phyloP scores from a whole-genome alignment of 108 stramenopile genomes.

The Skeletonema menzelii region DNA sequence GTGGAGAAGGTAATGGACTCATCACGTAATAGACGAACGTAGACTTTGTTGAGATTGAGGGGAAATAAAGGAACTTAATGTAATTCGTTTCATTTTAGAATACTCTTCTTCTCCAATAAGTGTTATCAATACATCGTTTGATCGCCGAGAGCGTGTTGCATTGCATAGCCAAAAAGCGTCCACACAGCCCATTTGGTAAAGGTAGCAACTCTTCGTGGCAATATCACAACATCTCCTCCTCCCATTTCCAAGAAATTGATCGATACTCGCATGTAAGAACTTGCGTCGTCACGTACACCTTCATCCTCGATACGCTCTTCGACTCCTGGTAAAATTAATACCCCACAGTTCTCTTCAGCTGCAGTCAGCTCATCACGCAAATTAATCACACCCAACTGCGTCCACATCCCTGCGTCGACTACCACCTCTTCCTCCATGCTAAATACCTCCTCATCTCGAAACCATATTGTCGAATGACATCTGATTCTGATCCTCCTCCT shows the following conservation, averaged over 20 bases:
- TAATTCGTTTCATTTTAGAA: background rate
- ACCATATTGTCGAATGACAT: background rate
- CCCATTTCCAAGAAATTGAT: background rate
- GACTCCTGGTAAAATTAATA: background rate
- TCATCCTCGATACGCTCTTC: background rate
- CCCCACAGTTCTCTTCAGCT: background rate
- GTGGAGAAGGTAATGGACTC: background rate
- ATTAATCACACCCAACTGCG: background rate
- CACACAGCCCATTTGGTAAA: background rate
- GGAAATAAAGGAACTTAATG: background rate
- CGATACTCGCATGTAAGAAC: background rate
- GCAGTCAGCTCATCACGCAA: background rate
- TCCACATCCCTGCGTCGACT: background rate
- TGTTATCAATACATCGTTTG: background rate
- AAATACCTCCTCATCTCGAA: slow-evolving; percentile 2
- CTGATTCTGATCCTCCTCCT: background rate
- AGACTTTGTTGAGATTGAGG: background rate
- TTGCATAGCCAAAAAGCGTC: background rate
- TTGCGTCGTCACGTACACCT: background rate
- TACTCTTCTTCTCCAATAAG: background rate
- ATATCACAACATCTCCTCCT: background rate
- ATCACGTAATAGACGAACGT: background rate
- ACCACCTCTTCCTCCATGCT: background rate
- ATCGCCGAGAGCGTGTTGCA: background rate
- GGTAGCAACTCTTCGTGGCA: background rate